Percentiles rank a stretch among this genome's conserved stretches.
Evolutionary conservation across 176 grass and related monocot genomes (phyloP).

Genomic region (Oryza punctata): DNA sequence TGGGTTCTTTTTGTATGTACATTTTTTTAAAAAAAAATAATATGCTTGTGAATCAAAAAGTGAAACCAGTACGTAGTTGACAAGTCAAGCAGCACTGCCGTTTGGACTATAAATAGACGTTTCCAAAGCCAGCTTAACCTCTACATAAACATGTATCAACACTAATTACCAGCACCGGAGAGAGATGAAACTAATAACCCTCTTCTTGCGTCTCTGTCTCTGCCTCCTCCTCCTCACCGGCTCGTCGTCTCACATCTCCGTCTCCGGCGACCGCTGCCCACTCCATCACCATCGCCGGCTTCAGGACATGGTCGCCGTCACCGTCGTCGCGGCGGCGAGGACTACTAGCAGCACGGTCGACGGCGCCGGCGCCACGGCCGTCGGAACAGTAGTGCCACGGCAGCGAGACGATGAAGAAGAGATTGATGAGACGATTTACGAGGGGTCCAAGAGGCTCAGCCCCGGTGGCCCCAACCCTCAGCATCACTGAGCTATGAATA

Average conservation of each 20-base stretch:
- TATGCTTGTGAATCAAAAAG: background rate
- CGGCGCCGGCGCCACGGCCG: background rate
- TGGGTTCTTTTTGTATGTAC: background rate
- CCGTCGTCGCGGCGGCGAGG: no score
- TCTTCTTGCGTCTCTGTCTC: constrained; percentile 15
- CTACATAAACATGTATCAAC: background rate
- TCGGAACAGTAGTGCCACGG: background rate
- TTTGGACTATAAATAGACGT: background rate
- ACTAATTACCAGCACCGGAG: background rate
- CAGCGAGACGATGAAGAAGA: background rate
- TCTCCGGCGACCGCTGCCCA: constrained; percentile 14
- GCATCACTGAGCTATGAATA: constrained; percentile 65
- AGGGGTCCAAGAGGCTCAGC: constrained; percentile 57
- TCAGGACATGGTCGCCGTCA: background rate
- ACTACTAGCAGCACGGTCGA: no score
- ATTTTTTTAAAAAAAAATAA: no score
- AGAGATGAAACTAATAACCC: constrained; percentile 18
- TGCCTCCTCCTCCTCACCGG: background rate
- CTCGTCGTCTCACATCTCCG: background rate
- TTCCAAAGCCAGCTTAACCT: background rate
- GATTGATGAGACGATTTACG: constrained; percentile 3
- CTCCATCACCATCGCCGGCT: background rate
- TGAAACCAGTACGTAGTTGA: background rate
- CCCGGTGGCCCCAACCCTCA: constrained; percentile 79
- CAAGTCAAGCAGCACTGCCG: background rate